Evolutionary conservation across 768 basidiomycete species (phyloP), one percentile per base, ranked within the genome.

Genomic region (Cubamyces sp.): DNA sequence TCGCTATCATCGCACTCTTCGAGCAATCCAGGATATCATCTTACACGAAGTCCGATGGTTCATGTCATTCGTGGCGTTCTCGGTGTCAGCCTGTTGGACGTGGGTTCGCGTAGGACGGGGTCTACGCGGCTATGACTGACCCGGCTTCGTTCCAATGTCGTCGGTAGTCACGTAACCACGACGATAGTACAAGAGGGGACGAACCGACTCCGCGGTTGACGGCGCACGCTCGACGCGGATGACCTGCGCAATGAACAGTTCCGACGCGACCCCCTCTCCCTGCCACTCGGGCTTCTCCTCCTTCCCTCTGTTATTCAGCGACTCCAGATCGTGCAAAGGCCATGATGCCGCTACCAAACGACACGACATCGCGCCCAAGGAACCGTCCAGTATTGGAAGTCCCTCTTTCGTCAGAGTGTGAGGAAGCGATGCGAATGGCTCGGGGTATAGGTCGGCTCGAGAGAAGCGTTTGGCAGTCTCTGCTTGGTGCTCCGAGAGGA

Each of bases 241-340:
- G 12, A 96, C 92, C n/a, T 81, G 77, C 15, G 91, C 93, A 64
- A 96, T 85, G 74, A 93, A 94, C 43, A 96, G 75, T 77, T 94
- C 88, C 41, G 87, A 90, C 67, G 71, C 78, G 53, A 77, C 70
- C 7, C 76, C 79, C 12, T 71, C 69, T 56, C 65, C 72, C 25
- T 69, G 69, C 64, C 73, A 73, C 26, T 48, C 61, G 53, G 23
- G 54, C 62, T 26, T 65, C 48, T 23, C 64, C 60, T 54, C 65
- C 26, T 43, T 69, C 48, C n/a, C 52, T 26, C 55, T 62, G 37
- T 54, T 66, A 67, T 43, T 73, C 21, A 84, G 67, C 63, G 72
- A 77, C 5, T 76, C 73, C 48, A 87, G 64, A 57, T 86, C 83
- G 54, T 86, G 78, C 19, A 96, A 76, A 0, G 87, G 84, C 65